Evolutionary conservation across 495 filamentous ascomycete genomes (phyloP), one percentile per base, ranked within the genome.

Genomic region (Oleoguttula mirabilis): DNA sequence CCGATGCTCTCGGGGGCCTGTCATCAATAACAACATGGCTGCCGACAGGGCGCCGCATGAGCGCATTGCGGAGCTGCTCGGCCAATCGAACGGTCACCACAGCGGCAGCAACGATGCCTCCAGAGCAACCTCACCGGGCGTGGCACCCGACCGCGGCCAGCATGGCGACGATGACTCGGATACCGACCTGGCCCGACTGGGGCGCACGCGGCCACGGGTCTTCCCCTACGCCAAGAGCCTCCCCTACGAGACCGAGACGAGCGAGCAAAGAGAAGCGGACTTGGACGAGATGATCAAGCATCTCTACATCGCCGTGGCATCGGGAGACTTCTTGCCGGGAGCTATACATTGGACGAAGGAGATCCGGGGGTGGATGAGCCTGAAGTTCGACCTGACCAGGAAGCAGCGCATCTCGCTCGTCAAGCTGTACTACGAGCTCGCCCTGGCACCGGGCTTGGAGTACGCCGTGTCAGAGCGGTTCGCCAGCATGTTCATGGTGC

Each of bases 281-380:
- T 66, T 96, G 33, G 68, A 76, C 7, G 84, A 88, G 61, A 94
- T 94, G 44, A 64, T 96, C 54, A 85, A 84, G 54, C 82, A 93
- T 51, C 79, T 99, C 20, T 96, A 93, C 57, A 80, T 94, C 55
- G 71, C 87, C 21, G 72, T 96, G 46, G 79, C 85, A 59, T 80
- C 90, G 12, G 86, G 93, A 24, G 92, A 99, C 60, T 96, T 96
- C 61, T 74, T 79, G 38, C 83, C 90, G 0, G 92, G 90, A 12
- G 90, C 90, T 10, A 70, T 93, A 16, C 88, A 96, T 62, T 99
- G 92, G 92, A 95, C 90, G 40, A 76, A 90, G 52, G 88, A 96
- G 69, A 77, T 99, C 16, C 74, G 85, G 56, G 86, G 82, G 64
- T 99, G 90, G 92, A 69, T 99, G 19, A 79, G 79, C 7, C 73